Percentiles rank a stretch among this genome's conserved stretches.
These are phyloP conservation scores for barley (Hordeum vulgare) DNA, from an alignment of 176 grass and related monocot genomes.

Conservation along the genomic window MorexV3_pseudomolecules_assembly NC_058522.1:572153905-572154404, in stretches of 20 bases:
- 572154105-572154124: background rate
- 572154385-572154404: background rate
- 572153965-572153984: background rate
- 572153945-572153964: background rate
- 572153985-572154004: constrained; percentile 41
- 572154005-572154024: constrained; percentile 56
- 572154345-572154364: background rate
- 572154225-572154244: background rate
- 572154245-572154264: background rate
- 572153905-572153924: constrained; percentile 7
- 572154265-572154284: background rate
- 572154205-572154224: background rate
- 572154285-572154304: background rate
- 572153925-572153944: constrained; percentile 36
- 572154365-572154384: background rate
- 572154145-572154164: background rate
- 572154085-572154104: background rate
- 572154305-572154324: background rate
- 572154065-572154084: background rate
- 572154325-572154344: background rate
- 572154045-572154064: constrained; percentile 49
- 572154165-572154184: background rate
- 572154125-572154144: background rate
- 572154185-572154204: background rate
- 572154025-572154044: constrained; percentile 35